Percentiles rank a stretch among this genome's conserved stretches.
These are phyloP conservation scores for Diplosphaera chodatii DNA, from an alignment of 139 green algal species.

Conservation along the genomic window DNA sequence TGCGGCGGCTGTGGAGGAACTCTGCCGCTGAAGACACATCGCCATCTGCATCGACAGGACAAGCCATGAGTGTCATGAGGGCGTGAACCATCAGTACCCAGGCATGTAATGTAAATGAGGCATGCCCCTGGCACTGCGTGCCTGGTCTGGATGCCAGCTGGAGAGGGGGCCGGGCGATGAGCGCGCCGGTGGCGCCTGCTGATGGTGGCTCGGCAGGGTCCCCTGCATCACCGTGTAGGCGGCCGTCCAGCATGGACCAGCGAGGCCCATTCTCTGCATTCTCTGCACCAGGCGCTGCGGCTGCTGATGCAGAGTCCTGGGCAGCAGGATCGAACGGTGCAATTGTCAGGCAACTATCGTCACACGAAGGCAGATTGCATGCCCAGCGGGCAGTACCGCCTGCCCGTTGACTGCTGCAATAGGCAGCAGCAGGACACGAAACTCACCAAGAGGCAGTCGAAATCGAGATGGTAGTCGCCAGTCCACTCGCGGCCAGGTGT, in stretches of 20 bases:
- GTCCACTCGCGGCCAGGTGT: constrained; percentile 18
- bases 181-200: not conserved
- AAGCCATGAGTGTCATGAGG: not conserved
- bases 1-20: constrained; percentile 57
- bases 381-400: no score
- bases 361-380: no score
- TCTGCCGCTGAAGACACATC: constrained; percentile 47
- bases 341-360: no score
- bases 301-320: no score
- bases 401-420: no score
- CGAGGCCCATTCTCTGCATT: no score
- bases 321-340: no score
- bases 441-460: constrained; percentile 21
- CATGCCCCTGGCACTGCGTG: no score
- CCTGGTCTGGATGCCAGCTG: not conserved
- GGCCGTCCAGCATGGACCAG: not conserved
- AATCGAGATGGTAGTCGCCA: constrained; percentile 24
- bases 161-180: not conserved
- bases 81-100: not conserved
- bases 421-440: not conserved
- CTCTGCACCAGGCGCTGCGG: no score
- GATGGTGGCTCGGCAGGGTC: not conserved
- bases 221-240: not conserved
- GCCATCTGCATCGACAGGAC: constrained; percentile 17
- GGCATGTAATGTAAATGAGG: no score